Conservation (phyloP, 208 protist genomes). For the Acanthamoeba divionensis region DNA sequence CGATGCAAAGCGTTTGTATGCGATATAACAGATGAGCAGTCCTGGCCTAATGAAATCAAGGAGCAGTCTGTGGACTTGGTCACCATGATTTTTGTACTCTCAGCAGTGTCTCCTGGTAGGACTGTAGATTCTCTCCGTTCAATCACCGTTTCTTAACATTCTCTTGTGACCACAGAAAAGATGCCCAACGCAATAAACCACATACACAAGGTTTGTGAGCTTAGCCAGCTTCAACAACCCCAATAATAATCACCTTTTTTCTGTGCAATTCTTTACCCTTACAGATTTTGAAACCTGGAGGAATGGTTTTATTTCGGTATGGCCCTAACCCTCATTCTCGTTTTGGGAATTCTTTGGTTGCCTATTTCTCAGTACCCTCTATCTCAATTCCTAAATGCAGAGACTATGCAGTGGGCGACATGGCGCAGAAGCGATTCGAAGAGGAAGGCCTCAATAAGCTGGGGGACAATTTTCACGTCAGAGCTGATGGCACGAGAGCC, state of each 20-base stretch:
- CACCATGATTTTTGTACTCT: conserved; percentile 92
- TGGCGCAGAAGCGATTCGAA: conserved; percentile 67
- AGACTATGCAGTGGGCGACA: conserved; percentile 67
- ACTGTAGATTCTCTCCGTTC: not conserved
- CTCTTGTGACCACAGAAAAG: not conserved
- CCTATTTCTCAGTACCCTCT: not conserved
- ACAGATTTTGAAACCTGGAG: conserved; percentile 27
- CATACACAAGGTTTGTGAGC: not conserved
- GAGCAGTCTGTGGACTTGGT: conserved; percentile 76
- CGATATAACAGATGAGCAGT: conserved; percentile 40
- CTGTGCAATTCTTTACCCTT: not conserved
- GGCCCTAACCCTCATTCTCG: not conserved
- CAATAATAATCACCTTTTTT: not conserved
- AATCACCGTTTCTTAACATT: not conserved
- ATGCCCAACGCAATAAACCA: not conserved
- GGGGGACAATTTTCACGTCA: conserved; percentile 64
- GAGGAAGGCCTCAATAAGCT: conserved; percentile 57
- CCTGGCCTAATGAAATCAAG: not conserved
- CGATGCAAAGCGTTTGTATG: conserved; percentile 64
- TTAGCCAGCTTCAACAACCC: not conserved
- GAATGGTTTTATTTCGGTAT: conserved; percentile 18
- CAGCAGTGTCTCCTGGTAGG: conserved; percentile 83
- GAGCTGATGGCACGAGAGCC: conserved; percentile 66
- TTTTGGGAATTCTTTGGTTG: not conserved
- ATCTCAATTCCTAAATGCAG: not conserved